phyloP scores from a whole-genome alignment of 225 moss, liverwort and hornwort genomes.

The Sphagnum tenellum region DNA sequence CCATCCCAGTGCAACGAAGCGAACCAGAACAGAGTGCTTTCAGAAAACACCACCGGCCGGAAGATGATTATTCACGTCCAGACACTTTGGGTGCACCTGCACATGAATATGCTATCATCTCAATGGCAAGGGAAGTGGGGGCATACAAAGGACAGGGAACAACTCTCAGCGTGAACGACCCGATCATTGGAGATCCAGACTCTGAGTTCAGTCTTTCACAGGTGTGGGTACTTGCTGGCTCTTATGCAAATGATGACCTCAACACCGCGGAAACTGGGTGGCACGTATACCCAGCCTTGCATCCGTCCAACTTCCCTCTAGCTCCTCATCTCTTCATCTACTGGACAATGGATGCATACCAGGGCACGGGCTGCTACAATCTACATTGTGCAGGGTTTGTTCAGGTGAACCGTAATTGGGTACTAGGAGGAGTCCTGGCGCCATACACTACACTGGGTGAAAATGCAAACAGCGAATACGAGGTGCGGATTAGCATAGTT shows the following conservation, averaged over 20 bases:
- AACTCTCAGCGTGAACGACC: background rate
- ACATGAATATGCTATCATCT: background rate
- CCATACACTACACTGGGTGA: background rate
- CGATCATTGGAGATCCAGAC: background rate
- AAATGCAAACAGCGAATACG: background rate
- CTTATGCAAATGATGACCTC: background rate
- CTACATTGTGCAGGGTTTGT: constrained; percentile 25
- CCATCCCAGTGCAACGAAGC: constrained; percentile 7
- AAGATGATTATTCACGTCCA: too few species aligned
- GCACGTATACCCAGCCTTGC: constrained; percentile 4
- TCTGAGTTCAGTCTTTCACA: background rate
- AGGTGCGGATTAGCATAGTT: constrained; percentile 2
- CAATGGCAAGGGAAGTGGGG: too few species aligned
- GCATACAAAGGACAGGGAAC: background rate
- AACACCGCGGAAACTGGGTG: constrained; percentile 7
- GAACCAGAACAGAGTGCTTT: background rate
- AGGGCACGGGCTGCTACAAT: constrained; percentile 20
- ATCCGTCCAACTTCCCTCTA: background rate
- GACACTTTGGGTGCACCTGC: background rate
- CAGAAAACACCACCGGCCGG: background rate
- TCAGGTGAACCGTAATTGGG: constrained; percentile 21
- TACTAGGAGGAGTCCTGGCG: constrained; percentile 16
- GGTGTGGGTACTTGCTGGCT: background rate
- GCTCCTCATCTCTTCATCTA: constrained; percentile 12
- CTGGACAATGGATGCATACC: constrained; percentile 16